Evolutionary conservation across 2,329 filamentous ascomycete species (phyloP), one percentile per base, ranked within the genome.

Genomic region (Chaetomiaceae sp.): DNA sequence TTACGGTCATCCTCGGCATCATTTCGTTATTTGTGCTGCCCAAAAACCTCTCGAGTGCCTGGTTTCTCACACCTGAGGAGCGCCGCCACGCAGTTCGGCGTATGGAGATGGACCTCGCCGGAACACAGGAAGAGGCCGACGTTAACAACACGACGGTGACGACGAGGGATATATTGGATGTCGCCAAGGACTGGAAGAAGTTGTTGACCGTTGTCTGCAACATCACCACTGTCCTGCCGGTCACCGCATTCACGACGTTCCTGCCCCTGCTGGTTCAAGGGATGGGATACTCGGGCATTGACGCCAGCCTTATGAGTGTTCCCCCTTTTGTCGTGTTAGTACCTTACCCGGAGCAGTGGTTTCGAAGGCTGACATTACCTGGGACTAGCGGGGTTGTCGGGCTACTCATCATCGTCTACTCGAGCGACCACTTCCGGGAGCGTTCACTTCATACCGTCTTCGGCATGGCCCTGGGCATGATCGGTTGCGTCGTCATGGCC

Each of bases 161-260:
- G 3, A 12, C 14, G 25, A 39, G 47, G 27, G 47, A 49, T 17
- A 19, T 49, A 6, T 2, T 40, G 23, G 47, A 49, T 17, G 47
- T 49, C 19, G 4, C 42, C 37, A 42, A 27, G 47, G 47, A 49
- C 31, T 49, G 47, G 47, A 49, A 25, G 47, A 49, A 49, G 47
- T 31, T 49, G 27, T 15, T 49, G 25, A 42, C 22, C 9, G 42
- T 49, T 23, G 37, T 49, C 7, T 42, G 22, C 27, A 49, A 49
- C 15, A 49, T 49, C 29, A 19, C 22, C 5, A 37, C 47, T 15
- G 47, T 49, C 34, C 17, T 49, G 47, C 47, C 47, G 14, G 47
- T 49, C 27, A 49, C 47, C 7, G 47, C 47, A 17, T 49, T 49
- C 15, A 49, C 47, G 6, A 49, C 47, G 14, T 49, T 49, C 47